phyloP scores from a whole-genome alignment of 495 filamentous ascomycete genomes.

The Penicillium manginii region DNA sequence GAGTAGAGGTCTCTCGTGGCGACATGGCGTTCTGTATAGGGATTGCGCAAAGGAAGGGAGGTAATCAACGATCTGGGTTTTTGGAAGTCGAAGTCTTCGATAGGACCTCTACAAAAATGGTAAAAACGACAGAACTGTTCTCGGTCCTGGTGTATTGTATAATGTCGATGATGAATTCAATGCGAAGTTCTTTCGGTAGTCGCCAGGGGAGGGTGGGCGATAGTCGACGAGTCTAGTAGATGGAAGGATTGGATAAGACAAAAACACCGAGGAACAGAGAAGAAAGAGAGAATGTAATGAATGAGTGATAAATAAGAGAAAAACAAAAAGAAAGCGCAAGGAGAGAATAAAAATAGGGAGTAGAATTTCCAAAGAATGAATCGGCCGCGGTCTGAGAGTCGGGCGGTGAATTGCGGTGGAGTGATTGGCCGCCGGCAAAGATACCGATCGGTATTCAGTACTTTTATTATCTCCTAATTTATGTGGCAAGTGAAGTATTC shows the following conservation, averaged over 20 bases:
- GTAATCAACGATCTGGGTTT: conserved; percentile 4
- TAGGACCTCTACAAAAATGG: background rate
- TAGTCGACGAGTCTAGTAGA: conserved; percentile 15
- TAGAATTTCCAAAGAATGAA: conserved; percentile 23
- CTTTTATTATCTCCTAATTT: background rate
- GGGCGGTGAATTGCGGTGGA: conserved; percentile 32
- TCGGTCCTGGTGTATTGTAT: conserved; percentile 15
- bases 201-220: background rate
- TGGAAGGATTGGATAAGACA: conserved; percentile 12
- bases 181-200: conserved; percentile 4
- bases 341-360: conserved; percentile 21
- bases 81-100: background rate
- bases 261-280: conserved; percentile 16
- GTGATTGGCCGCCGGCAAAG: conserved; percentile 21
- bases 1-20: conserved; percentile 38
- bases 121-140: conserved; percentile 17
- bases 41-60: conserved; percentile 5
- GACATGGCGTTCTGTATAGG: conserved; percentile 35
- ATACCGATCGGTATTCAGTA: background rate
- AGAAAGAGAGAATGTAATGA: conserved; percentile 12
- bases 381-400: conserved; percentile 24
- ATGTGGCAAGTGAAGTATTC: conserved; percentile 2
- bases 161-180: background rate
- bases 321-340: conserved; percentile 18
- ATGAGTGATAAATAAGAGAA: conserved; percentile 10